phyloP scores from a whole-genome alignment of 2,329 filamentous ascomycete species.

The Colletotrichum higginsianum region DNA sequence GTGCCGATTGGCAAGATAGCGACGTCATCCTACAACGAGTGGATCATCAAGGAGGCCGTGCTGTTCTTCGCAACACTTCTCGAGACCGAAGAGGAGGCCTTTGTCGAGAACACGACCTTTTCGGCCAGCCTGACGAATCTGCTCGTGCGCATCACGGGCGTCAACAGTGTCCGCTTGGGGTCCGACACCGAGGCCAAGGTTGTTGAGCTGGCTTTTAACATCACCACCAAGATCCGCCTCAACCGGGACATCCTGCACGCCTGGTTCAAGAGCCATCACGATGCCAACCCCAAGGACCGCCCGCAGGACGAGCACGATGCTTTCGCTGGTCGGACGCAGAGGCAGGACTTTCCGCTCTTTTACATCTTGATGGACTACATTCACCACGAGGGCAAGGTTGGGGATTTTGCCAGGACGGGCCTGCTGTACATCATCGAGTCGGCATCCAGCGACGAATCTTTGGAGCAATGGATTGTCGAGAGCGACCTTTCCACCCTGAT shows the following conservation, averaged over 20 bases:
- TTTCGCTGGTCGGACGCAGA: conserved; percentile 88
- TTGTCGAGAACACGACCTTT: conserved; percentile 89
- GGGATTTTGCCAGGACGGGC: conserved; percentile 95
- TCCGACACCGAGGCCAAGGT: conserved; percentile 89
- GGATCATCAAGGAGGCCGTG: conserved; percentile 87
- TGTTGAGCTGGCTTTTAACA: conserved; percentile 94
- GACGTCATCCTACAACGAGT: conserved; percentile 85
- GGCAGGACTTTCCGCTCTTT: conserved; percentile 95
- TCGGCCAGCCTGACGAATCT: conserved; percentile 90
- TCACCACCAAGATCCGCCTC: conserved; percentile 94
- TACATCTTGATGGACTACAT: conserved; percentile 97
- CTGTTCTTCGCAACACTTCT: conserved; percentile 91
- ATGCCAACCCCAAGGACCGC: conserved; percentile 52
- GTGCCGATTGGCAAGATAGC: conserved; percentile 91
- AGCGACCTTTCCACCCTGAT: conserved; percentile 97
- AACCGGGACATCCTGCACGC: conserved; percentile 88
- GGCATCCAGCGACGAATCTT: conserved; percentile 82
- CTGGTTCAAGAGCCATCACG: conserved; percentile 83
- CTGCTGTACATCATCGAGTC: conserved; percentile 96
- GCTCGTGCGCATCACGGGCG: conserved; percentile 82
- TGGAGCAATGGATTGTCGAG: conserved; percentile 98
- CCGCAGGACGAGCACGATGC: conserved; percentile 77
- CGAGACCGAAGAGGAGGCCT: conserved; percentile 96
- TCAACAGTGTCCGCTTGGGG: conserved; percentile 80
- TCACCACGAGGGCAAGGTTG: conserved; percentile 93